Base-by-base conservation (phyloP, 1,284 basidiomycete species). In the Puccinia brachypodii region DNA sequence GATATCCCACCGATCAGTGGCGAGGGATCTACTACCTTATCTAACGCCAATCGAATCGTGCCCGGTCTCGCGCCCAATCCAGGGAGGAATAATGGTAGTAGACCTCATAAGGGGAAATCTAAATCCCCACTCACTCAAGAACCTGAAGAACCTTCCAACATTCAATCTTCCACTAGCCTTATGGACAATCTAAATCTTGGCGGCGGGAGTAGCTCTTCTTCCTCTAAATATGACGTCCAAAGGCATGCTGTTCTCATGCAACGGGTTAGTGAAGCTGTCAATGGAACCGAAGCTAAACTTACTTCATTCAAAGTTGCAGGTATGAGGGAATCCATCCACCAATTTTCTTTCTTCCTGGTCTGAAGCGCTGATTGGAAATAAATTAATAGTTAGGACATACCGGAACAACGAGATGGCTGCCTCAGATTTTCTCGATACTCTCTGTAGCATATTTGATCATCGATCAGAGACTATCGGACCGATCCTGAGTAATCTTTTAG, bases 381-480 rank as follows among this genome's bases (percentile, higher is more conserved):
- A 16, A 38, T 38, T 16, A 60, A 4, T 64, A 28, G 90, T 95
- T 40, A 91, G 94, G 16, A 90, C 92, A 38, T 98, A 92, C 87
- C 90, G 91, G 60, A 88, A 90, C 7, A 91, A 91, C 76, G 96
- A 99, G 86, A 91, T 91, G 19, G 91, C 90, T 31, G 93, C 94
- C 0, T 89, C 91, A 14, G 95, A 97, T 86, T 89, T 98, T 84
- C 91, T 98, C 69, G 92, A 92, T 60, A 96, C 94, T 0, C 89
- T 96, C 14, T 95, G 92, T 90, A 93, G 91, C 84, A 89, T 98
- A 25, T 88, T 97, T 19, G 93, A 96, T 83, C 88, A 90, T 53
- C 90, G 93, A 83, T 86, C 92, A 36, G 94, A 96, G 78, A 89
- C 91, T 28, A 93, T 93, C 0, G 91, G 91, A 0, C 91, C 91